Evolutionary conservation across 2,329 filamentous ascomycete species (phyloP).

Genomic region (Elsinoe australis): DNA sequence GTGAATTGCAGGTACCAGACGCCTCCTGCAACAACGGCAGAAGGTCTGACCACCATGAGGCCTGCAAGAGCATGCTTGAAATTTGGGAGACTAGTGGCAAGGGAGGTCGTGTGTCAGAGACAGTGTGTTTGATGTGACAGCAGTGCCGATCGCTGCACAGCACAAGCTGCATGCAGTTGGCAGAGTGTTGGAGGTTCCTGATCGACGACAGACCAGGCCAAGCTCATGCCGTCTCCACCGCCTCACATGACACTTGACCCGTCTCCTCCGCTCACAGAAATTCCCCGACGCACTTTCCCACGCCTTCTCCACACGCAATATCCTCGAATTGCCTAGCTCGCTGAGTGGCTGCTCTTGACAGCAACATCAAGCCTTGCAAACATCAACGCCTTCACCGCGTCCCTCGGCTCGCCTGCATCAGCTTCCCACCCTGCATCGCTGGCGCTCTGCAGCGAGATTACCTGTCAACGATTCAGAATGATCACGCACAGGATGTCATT

Average conservation of each 20-base stretch:
- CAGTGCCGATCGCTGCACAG: not conserved
- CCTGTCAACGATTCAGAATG: slow-evolving; percentile 11
- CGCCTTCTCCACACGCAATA: slow-evolving; percentile 2
- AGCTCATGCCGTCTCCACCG: not conserved
- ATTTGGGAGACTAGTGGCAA: not conserved
- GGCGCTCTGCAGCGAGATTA: slow-evolving; percentile 1
- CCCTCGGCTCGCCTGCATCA: slow-evolving; percentile 1
- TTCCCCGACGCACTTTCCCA: slow-evolving; percentile 2
- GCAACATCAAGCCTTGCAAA: not conserved
- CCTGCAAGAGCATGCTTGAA: no score
- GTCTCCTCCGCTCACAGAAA: not conserved
- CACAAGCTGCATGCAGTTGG: no score
- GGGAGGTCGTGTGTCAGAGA: slow-evolving; percentile 6
- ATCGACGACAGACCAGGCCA: slow-evolving; percentile 3
- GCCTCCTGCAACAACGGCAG: slow-evolving; percentile 1
- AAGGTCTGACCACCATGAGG: no score
- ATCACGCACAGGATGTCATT: not conserved
- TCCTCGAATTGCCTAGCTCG: not conserved
- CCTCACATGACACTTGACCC: slow-evolving; percentile 5
- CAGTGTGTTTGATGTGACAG: not conserved
- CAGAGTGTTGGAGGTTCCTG: slow-evolving; percentile 6
- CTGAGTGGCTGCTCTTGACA: not conserved
- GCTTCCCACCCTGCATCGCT: no score
- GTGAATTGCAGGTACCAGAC: not conserved
- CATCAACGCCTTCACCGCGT: slow-evolving; percentile 7